Conservation (phyloP, 257 asterid species). For the Solanum virginianum region DNA sequence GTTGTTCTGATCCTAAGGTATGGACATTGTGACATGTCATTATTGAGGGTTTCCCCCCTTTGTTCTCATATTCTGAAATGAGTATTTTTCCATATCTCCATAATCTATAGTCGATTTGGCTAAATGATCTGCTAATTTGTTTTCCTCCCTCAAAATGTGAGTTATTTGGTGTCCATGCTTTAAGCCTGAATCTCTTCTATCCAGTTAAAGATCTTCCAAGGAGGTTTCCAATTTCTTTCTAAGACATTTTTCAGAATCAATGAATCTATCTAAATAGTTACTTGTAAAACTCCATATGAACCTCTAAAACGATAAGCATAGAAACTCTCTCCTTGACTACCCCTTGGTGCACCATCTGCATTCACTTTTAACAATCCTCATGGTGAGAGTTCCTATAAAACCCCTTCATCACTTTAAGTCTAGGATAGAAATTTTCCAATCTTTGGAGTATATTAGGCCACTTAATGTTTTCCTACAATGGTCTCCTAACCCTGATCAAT, state of each 20-base stretch:
- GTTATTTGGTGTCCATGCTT: no score
- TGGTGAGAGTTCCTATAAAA: background rate
- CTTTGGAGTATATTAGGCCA: no score
- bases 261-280: background rate
- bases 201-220: background rate
- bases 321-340: background rate
- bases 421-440: background rate
- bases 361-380: background rate
- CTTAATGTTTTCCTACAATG: no score
- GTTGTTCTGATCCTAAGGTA: no score
- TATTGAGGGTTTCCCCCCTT: no score
- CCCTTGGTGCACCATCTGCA: background rate
- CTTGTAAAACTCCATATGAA: background rate
- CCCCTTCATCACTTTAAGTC: background rate
- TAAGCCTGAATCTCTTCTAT: background rate
- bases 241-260: background rate
- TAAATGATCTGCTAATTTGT: no score
- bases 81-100: no score
- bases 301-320: background rate
- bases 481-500: no score
- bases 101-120: no score
- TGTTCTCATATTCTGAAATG: no score
- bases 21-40: no score
- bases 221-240: background rate
- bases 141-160: no score